phyloP scores from a whole-genome alignment of 352 stramenopile genomes.

The Aphanomyces invadans region DNA sequence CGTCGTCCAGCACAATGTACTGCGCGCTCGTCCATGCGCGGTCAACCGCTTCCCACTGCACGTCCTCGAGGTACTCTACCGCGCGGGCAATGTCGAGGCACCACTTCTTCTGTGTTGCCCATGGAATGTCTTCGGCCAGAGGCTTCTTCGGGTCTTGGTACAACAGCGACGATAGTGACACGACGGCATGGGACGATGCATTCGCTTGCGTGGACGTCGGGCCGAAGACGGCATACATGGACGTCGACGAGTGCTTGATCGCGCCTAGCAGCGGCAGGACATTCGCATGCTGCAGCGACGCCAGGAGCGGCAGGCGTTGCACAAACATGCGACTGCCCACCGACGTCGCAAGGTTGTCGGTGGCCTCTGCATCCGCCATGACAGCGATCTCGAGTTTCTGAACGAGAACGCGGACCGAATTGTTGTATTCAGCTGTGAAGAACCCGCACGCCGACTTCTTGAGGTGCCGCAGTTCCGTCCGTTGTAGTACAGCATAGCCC shows the following conservation, averaged over 20 bases:
- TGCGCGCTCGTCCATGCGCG: constrained; percentile 4
- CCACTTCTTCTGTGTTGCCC: constrained; percentile 6
- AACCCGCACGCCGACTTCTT: constrained; percentile 1
- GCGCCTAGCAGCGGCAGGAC: constrained; percentile 5
- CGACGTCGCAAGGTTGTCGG: not conserved
- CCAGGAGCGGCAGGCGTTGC: not conserved
- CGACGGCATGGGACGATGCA: not conserved
- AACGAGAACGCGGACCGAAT: not conserved
- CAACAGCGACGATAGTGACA: not conserved
- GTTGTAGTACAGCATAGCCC: not conserved
- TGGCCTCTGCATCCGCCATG: not conserved
- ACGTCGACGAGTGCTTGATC: constrained; percentile 3
- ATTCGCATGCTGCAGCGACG: constrained; percentile 5
- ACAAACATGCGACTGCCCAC: not conserved
- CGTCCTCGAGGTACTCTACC: not conserved
- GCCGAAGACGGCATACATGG: constrained; percentile 9
- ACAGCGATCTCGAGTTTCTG: constrained; percentile 11
- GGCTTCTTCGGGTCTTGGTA: not conserved
- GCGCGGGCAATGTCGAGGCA: not conserved
- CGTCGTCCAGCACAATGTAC: not conserved
- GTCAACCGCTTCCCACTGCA: not conserved
- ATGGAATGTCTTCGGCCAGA: not conserved
- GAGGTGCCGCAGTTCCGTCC: not conserved
- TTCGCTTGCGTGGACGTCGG: not conserved
- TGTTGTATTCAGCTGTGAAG: not conserved